Percentiles rank a stretch among this genome's conserved stretches.
phyloP scores from a whole-genome alignment of 2,329 filamentous ascomycete species.

The Colletotrichum orbiculare region DNA sequence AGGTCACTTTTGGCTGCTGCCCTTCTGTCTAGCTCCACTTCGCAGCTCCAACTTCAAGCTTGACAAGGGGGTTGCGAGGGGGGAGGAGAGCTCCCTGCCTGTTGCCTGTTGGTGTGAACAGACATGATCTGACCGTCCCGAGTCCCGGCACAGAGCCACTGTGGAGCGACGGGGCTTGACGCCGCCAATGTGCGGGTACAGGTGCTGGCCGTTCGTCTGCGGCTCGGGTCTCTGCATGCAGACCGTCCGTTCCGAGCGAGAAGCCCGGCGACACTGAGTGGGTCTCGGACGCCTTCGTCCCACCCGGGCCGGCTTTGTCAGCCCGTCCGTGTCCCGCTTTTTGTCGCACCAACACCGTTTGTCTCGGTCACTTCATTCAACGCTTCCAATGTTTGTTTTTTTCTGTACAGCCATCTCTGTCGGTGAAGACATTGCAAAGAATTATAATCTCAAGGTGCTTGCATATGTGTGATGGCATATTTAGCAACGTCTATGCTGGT shows the following conservation, averaged over 20 bases:
- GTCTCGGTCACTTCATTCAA: no score
- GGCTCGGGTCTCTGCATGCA: neutral
- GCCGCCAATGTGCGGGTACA: slow-evolving; percentile 16
- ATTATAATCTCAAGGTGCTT: no score
- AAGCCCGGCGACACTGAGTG: slow-evolving; percentile 10
- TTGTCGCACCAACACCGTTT: no score
- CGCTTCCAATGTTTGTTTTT: no score
- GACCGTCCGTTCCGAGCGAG: slow-evolving; percentile 1
- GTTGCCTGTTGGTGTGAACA: slow-evolving; percentile 16
- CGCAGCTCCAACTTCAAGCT: neutral
- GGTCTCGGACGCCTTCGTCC: slow-evolving; percentile 1
- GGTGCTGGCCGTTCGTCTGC: neutral
- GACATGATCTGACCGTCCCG: slow-evolving; percentile 32
- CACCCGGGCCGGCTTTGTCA: slow-evolving; percentile 4
- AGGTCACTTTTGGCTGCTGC: slow-evolving; percentile 20
- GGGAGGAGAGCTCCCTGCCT: slow-evolving; percentile 15
- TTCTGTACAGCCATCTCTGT: no score
- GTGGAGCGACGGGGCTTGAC: slow-evolving; percentile 22
- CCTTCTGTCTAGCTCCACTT: slow-evolving; percentile 16
- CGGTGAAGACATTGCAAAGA: no score
- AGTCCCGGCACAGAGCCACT: neutral
- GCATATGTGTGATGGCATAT: no score
- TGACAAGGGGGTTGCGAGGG: slow-evolving; percentile 24
- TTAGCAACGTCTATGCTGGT: no score
- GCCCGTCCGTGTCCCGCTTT: neutral